Conservation (phyloP, 305 asterid species). For the Rubia peregrina region DNA sequence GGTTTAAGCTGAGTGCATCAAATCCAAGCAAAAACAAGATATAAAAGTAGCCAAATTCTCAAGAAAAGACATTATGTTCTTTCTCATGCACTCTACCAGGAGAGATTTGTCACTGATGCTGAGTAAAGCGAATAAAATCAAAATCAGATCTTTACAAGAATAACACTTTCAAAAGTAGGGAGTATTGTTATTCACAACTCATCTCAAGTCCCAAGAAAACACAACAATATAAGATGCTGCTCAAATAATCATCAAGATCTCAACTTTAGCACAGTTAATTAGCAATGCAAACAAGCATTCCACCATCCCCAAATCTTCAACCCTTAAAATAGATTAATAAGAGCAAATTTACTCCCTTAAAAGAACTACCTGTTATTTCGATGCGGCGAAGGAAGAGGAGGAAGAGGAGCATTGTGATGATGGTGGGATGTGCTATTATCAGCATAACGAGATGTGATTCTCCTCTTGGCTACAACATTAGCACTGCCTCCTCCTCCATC, state of each 20-base stretch:
- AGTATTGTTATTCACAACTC: background rate
- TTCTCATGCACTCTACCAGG: background rate
- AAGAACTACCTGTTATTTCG: conserved; percentile 50
- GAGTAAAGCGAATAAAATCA: background rate
- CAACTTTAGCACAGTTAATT: conserved; percentile 3
- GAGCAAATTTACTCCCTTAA: background rate
- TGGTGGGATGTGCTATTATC: conserved; percentile 25
- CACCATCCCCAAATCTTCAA: background rate
- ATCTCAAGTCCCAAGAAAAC: background rate
- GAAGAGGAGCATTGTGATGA: conserved; percentile 33
- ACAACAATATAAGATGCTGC: too few relatives aligned
- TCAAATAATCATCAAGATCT: conserved; percentile 9
- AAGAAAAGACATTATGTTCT: background rate
- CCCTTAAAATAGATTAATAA: background rate
- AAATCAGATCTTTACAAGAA: background rate
- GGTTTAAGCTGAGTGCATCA: background rate
- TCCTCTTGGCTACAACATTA: conserved; percentile 51
- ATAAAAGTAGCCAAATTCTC: conserved; percentile 1
- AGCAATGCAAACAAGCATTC: background rate
- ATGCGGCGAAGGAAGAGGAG: conserved; percentile 59
- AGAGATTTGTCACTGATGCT: background rate
- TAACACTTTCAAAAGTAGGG: background rate
- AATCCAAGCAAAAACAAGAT: conserved; percentile 8
- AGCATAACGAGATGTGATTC: conserved; percentile 59
- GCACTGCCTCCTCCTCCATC: conserved; percentile 37